Base-by-base conservation (phyloP, 1,284 basidiomycete species). In the Ustilago nuda region DNA sequence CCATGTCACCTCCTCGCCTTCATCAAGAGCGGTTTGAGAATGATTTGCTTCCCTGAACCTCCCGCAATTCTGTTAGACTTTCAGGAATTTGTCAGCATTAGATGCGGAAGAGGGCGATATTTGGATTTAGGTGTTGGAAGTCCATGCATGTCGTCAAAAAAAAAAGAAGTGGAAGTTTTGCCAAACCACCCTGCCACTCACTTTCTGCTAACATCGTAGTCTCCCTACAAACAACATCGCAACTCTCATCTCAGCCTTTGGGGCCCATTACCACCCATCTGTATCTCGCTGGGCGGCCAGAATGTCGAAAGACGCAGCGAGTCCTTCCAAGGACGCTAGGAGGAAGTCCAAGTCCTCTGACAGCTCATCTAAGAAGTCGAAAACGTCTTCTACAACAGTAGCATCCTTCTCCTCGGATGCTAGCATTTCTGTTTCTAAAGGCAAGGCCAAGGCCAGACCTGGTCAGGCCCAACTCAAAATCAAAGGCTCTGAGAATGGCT, bases 291-390 rank as follows among this genome's bases (percentile, higher is more conserved):
- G 19, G 11, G 43, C 23, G 11, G 2, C 33, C 41, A 56, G 17
- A 32, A 72, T 67, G 71, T 57, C 66, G 15, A 64, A 63, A 57
- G 56, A 32, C 36, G 17, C 57, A 51, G 51, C 54, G 11, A 60
- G 53, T 12, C 66, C 66, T 11, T 13, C 41, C 46, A 67, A 68
- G 69, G 68, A 66, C 39, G 56, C 35, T 41, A 76, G 72, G 66
- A 50, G 69, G 43, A 66, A 72, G 54, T 64, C 69, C 48, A 76
- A 76, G 37, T 53, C 66, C 13, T 68, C 69, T 33, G 61, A 67
- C 17, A 52, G 59, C 36, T 67, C 74, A 23, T 60, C 74, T 37
- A 77, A 73, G 23, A 77, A 77, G 63, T 66, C 66, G 39, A 64
- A 72, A 15, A 76, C 65, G 55, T 52, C 64, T n/a, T 56, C 69